Evolutionary conservation across 192 early-diverging fungal species (phyloP).

Genomic region (Funneliformis geosporum): DNA sequence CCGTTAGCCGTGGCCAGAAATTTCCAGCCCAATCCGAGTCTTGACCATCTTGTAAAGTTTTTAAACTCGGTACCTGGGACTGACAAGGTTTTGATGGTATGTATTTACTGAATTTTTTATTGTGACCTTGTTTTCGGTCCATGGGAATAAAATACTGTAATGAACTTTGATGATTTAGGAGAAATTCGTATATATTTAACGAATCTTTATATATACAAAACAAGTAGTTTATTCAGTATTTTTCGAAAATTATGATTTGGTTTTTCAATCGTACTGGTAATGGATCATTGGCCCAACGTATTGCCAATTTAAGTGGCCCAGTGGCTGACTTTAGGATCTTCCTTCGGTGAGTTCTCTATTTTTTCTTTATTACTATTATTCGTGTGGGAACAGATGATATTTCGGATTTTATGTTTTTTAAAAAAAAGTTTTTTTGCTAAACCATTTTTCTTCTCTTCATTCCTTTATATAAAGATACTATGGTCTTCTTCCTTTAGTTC

Average conservation of each 20-base stretch:
- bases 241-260: slow-evolving; percentile 89
- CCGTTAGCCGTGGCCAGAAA: slow-evolving; percentile 53
- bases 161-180: too few relatives aligned
- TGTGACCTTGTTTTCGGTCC: neutral
- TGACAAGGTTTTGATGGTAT: slow-evolving; percentile 72
- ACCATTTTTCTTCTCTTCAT: neutral
- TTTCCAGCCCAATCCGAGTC: slow-evolving; percentile 60
- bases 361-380: neutral
- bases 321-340: slow-evolving; percentile 91
- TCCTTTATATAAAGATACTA: slow-evolving; percentile 11
- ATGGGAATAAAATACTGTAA: slow-evolving; percentile 23
- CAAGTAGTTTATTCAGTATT: slow-evolving; percentile 84
- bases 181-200: too few relatives aligned
- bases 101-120: neutral
- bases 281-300: slow-evolving; percentile 64
- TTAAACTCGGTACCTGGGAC: slow-evolving; percentile 61
- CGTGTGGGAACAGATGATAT: too few relatives aligned
- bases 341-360: slow-evolving; percentile 73
- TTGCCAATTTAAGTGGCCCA: slow-evolving; percentile 81
- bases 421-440: slow-evolving; percentile 40
- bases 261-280: slow-evolving; percentile 59
- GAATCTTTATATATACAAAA: neutral
- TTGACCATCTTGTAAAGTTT: slow-evolving; percentile 68
- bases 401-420: neutral
- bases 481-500: slow-evolving; percentile 77